These are phyloP conservation scores for Dothiorella sarmentorum DNA, from an alignment of 2,329 filamentous ascomycete species.

Conservation along the genomic window DNA sequence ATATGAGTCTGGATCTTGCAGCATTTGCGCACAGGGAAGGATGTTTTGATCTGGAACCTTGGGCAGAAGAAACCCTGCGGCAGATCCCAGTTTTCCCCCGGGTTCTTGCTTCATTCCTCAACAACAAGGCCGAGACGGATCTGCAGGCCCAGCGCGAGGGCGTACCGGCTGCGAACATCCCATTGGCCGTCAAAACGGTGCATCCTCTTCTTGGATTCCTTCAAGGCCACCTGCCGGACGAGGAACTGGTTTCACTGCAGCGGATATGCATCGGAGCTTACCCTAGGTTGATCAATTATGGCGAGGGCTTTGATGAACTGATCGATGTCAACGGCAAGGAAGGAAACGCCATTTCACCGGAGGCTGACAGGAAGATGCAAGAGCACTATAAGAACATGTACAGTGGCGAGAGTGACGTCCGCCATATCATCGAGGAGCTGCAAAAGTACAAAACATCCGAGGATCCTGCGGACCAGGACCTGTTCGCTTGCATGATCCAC, in stretches of 20 bases:
- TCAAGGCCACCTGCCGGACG: constrained; percentile 55
- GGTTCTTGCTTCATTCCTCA: constrained; percentile 74
- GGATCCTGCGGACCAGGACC: constrained; percentile 80
- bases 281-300: constrained; percentile 92
- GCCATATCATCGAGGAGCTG: constrained; percentile 79
- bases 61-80: constrained; percentile 67
- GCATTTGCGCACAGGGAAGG: constrained; percentile 79
- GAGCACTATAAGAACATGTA: constrained; percentile 99
- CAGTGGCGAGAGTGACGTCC: constrained; percentile 80
- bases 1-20: constrained; percentile 82
- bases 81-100: constrained; percentile 66
- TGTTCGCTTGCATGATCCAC: constrained; percentile 98
- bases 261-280: constrained; percentile 88
- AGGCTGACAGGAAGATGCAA: constrained; percentile 89
- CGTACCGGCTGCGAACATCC: constrained; percentile 63
- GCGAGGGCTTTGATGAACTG: constrained; percentile 85
- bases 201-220: constrained; percentile 75
- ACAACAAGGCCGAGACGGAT: constrained; percentile 81
- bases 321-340: constrained; percentile 80
- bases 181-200: constrained; percentile 81
- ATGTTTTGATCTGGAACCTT: constrained; percentile 75
- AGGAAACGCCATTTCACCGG: constrained; percentile 74
- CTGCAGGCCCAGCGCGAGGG: constrained; percentile 70
- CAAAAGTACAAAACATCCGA: constrained; percentile 84
- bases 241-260: constrained; percentile 77